A percentile compares a stretch with the other conserved stretches of the same genome.
Evolutionary conservation across 495 filamentous ascomycete genomes (phyloP).

Genomic region (Aspergillus heteromorphus): DNA sequence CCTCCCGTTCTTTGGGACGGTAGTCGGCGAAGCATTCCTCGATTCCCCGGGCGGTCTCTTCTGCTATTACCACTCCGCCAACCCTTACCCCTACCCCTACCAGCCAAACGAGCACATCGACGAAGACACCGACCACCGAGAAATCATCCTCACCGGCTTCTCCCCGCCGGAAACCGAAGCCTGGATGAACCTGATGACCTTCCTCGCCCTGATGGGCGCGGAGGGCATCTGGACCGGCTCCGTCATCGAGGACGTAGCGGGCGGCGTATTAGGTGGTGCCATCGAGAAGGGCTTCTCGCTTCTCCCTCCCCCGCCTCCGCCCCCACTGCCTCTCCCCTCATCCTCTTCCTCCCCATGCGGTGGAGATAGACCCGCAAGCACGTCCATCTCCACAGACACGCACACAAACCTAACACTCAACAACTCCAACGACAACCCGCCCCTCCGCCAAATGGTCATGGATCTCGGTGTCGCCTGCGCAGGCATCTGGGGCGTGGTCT

Average conservation of each 20-base stretch:
- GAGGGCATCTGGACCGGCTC: constrained; percentile 1
- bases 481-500: constrained; percentile 16
- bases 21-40: not conserved
- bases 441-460: not conserved
- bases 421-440: not conserved
- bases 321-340: not conserved
- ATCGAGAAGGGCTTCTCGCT: no score
- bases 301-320: no score
- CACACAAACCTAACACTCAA: no score
- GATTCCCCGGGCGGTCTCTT: not conserved
- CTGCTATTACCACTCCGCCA: not conserved
- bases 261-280: constrained; percentile 1
- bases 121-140: not conserved
- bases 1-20: constrained; percentile 1
- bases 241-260: constrained; percentile 5
- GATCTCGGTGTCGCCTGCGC: constrained; percentile 8
- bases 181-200: constrained; percentile 7
- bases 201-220: constrained; percentile 10
- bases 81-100: no score
- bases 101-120: no score
- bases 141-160: not conserved
- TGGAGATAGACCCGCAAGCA: no score
- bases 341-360: not conserved
- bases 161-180: not conserved
- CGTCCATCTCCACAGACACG: no score